A percentile compares a stretch with the other conserved stretches of the same genome.
Evolutionary conservation across 768 basidiomycete species (phyloP).

Genomic region (Phaeotremella skinneri): DNA sequence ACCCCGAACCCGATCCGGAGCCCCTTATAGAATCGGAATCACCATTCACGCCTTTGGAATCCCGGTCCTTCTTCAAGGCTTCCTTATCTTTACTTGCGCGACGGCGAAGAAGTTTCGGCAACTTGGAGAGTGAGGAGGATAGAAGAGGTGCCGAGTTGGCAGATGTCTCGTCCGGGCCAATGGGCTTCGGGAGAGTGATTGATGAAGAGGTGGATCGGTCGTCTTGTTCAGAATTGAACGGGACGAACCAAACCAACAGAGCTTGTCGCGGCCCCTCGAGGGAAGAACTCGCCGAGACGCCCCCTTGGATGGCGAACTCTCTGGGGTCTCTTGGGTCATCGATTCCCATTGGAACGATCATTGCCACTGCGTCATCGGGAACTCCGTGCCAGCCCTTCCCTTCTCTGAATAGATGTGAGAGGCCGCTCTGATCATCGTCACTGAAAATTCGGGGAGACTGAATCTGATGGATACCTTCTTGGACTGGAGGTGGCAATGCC

Average conservation of each 20-base stretch:
- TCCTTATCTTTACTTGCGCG: constrained; percentile 39
- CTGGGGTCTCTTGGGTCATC: constrained; percentile 6
- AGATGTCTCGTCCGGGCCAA: not conserved
- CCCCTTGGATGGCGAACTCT: constrained; percentile 7
- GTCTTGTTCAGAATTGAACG: constrained; percentile 52
- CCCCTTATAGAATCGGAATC: not conserved
- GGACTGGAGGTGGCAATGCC: not conserved
- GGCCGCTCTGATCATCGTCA: not conserved
- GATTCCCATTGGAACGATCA: constrained; percentile 44
- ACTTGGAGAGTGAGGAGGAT: constrained; percentile 33
- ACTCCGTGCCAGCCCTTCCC: constrained; percentile 49
- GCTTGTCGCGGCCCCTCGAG: constrained; percentile 42
- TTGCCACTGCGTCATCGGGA: constrained; percentile 49
- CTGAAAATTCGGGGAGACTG: not conserved
- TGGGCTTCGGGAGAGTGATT: not conserved
- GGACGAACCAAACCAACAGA: constrained; percentile 76
- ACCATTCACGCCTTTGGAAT: constrained; percentile 1
- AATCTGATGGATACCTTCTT: not conserved
- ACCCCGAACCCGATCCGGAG: not conserved
- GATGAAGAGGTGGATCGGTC: constrained; percentile 28
- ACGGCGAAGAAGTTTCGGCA: constrained; percentile 42
- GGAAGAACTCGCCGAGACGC: constrained; percentile 12
- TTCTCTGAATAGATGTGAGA: constrained; percentile 14
- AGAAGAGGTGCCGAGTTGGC: not conserved
- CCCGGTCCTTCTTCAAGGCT: constrained; percentile 18